Percentiles rank a stretch among this genome's conserved stretches.
These are phyloP conservation scores for Penicillium sp. DNA, from an alignment of 2,329 filamentous ascomycete genomes.

Conservation along the genomic window DNA sequence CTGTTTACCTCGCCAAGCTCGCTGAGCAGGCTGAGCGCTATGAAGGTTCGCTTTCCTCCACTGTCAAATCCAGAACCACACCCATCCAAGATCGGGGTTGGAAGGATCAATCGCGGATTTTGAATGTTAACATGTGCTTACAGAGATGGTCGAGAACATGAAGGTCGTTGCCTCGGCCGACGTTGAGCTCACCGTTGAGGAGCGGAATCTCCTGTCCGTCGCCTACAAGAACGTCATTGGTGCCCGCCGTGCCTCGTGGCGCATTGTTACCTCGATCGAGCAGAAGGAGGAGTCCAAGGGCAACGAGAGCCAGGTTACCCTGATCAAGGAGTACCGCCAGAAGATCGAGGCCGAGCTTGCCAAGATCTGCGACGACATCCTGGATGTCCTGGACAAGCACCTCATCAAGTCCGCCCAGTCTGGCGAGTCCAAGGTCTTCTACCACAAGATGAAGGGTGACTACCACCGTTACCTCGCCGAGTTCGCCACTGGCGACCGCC, in stretches of 20 bases:
- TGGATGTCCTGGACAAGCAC: slow-evolving; percentile 90
- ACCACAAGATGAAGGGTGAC: slow-evolving; percentile 99
- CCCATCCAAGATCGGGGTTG: background rate
- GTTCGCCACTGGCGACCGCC: slow-evolving; percentile 91
- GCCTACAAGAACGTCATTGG: slow-evolving; percentile 99
- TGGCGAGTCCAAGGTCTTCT: slow-evolving; percentile 99
- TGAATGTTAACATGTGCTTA: slow-evolving; percentile 25
- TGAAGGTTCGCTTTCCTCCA: slow-evolving; percentile 69
- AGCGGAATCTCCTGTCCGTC: slow-evolving; percentile 95
- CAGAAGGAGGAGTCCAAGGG: slow-evolving; percentile 99
- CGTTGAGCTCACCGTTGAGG: slow-evolving; percentile 82
- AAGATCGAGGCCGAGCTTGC: slow-evolving; percentile 97
- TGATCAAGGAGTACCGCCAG: slow-evolving; percentile 98
- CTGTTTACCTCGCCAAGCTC: slow-evolving; percentile 99
- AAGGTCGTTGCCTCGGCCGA: slow-evolving; percentile 93
- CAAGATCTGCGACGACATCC: slow-evolving; percentile 97
- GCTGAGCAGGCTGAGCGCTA: slow-evolving; percentile 99
- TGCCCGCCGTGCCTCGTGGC: slow-evolving; percentile 94
- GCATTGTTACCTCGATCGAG: slow-evolving; percentile 97
- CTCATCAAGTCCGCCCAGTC: slow-evolving; percentile 92
- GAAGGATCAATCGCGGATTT: background rate
- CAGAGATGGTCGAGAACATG: slow-evolving; percentile 99
- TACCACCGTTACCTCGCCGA: slow-evolving; percentile 99
- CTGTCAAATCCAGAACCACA: slow-evolving; percentile 23
- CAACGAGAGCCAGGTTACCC: slow-evolving; percentile 82